A percentile compares a stretch with the other conserved stretches of the same genome.
These are phyloP conservation scores for Zychaea mexicana DNA, from an alignment of 371 early-diverging fungal species.

Conservation along the genomic window DNA sequence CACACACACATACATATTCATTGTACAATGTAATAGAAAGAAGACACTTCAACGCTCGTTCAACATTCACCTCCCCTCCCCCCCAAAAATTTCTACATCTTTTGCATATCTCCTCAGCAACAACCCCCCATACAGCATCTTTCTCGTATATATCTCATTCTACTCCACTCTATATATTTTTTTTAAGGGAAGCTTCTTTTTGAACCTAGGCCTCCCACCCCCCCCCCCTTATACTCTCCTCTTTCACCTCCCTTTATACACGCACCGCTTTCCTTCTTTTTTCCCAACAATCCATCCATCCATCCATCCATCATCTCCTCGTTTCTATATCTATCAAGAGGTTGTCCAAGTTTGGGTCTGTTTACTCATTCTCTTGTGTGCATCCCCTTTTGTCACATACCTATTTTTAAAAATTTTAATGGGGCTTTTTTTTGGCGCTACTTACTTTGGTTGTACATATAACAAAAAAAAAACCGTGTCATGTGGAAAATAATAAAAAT, in stretches of 20 bases:
- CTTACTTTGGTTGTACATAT: constrained; percentile 1
- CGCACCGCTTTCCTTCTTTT: background rate
- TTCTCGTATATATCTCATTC: background rate
- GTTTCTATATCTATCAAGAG: constrained; percentile 1
- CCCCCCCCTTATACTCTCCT: background rate
- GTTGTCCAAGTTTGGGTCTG: constrained; percentile 1
- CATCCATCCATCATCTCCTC: background rate
- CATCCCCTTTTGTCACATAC: constrained; percentile 2
- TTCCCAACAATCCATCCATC: background rate
- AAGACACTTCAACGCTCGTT: too few species aligned
- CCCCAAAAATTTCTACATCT: too few species aligned
- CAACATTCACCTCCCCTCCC: too few species aligned
- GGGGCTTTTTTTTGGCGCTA: background rate
- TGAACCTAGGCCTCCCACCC: background rate
- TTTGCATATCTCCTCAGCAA: too few species aligned
- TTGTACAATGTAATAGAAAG: background rate
- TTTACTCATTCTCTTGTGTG: background rate
- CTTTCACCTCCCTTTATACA: background rate
- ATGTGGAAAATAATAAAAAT: constrained; percentile 1
- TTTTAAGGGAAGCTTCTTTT: too few species aligned
- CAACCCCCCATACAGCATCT: background rate
- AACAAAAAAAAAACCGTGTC: background rate
- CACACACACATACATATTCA: background rate
- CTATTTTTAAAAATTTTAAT: background rate
- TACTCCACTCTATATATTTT: too few species aligned